These are phyloP conservation scores for Debaryomyces hansenii DNA, from an alignment of 805 yeast genomes.

Conservation along the genomic window DNA sequence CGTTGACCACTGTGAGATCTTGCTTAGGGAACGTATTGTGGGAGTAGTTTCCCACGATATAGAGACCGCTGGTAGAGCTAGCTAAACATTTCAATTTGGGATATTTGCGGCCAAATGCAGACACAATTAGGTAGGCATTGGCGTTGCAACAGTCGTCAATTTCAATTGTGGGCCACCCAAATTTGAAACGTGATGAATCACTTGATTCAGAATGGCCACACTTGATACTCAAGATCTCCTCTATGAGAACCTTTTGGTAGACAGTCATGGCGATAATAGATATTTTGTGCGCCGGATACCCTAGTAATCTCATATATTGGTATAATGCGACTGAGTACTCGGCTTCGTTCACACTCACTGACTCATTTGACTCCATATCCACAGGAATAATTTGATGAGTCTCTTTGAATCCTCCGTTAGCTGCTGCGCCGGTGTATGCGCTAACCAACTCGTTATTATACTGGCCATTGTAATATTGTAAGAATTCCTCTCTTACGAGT, in stretches of 20 bases:
- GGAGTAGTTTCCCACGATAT: neutral
- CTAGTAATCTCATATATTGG: constrained; percentile 46
- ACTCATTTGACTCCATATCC: neutral
- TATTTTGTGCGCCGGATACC: constrained; percentile 39
- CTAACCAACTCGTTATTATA: neutral
- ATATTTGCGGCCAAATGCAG: neutral
- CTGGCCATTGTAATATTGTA: neutral
- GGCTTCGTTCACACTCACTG: constrained; percentile 14
- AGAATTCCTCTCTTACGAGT: neutral
- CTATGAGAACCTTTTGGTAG: constrained; percentile 42
- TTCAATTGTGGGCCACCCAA: neutral
- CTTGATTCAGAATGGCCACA: neutral
- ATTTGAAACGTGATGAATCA: neutral
- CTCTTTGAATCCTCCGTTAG: constrained; percentile 27
- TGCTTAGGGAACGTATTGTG: neutral
- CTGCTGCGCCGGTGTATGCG: neutral
- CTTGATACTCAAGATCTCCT: constrained; percentile 27
- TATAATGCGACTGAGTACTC: constrained; percentile 37
- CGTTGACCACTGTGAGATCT: neutral
- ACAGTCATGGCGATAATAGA: constrained; percentile 41
- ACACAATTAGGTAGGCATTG: neutral
- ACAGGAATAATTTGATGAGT: constrained; percentile 10
- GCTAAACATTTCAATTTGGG: neutral
- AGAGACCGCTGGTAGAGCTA: neutral
- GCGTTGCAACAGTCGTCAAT: neutral